A percentile compares a stretch with the other conserved stretches of the same genome.
phyloP scores from a whole-genome alignment of 2,329 filamentous ascomycete genomes.

The Moelleriella libera region DNA sequence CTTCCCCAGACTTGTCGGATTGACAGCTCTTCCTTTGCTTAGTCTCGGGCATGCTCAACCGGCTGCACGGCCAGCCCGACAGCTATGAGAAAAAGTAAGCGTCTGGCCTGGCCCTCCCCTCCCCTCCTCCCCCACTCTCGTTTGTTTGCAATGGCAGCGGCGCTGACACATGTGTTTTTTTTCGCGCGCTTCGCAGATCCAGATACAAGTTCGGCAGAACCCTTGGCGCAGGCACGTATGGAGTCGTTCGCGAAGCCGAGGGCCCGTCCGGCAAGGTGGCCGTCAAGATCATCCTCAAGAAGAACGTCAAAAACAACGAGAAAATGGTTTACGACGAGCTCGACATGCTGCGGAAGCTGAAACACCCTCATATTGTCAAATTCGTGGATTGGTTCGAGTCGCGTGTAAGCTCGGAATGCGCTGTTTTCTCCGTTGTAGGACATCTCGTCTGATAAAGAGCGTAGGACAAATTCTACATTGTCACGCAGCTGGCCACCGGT shows the following conservation, averaged over 20 bases:
- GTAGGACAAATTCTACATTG: constrained; percentile 98
- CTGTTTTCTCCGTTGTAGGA: background rate
- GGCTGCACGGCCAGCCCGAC: constrained; percentile 90
- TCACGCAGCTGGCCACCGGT: constrained; percentile 88
- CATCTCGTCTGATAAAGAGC: background rate
- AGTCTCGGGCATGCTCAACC: constrained; percentile 88
- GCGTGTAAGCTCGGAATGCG: constrained; percentile 43
- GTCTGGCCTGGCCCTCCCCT: too few relatives aligned
- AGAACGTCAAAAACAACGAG: constrained; percentile 97
- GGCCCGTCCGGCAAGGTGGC: constrained; percentile 74
- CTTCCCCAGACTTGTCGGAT: background rate
- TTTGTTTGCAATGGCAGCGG: too few relatives aligned
- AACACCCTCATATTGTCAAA: constrained; percentile 90
- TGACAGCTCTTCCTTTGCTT: constrained; percentile 1
- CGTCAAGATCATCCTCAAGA: constrained; percentile 98
- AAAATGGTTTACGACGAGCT: constrained; percentile 98
- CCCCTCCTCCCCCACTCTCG: too few relatives aligned
- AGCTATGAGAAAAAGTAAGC: constrained; percentile 94
- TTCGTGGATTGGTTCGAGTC: constrained; percentile 99
- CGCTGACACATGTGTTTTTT: background rate
- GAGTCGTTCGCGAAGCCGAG: constrained; percentile 92
- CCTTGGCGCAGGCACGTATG: constrained; percentile 92
- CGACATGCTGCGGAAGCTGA: constrained; percentile 77
- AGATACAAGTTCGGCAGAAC: constrained; percentile 89
- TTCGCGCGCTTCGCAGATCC: constrained; percentile 34